Evolutionary conservation across 345 rosid species (phyloP).

Genomic region (Rhodamnia argentea): DNA sequence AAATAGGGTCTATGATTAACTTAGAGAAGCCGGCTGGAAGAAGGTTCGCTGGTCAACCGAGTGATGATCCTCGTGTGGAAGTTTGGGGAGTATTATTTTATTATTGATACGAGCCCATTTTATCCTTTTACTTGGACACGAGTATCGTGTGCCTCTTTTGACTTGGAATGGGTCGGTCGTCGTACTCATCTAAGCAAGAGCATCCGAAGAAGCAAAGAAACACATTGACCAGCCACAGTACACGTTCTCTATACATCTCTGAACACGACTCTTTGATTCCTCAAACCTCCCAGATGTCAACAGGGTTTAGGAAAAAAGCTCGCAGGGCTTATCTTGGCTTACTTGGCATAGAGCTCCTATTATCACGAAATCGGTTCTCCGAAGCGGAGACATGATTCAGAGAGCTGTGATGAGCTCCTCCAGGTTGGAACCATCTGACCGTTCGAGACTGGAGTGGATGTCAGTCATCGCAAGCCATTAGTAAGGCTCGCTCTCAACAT

Average conservation of each 20-base stretch:
- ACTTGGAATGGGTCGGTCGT: neutral
- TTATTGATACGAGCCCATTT: neutral
- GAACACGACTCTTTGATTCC: neutral
- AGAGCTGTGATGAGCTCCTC: neutral
- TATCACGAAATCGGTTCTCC: neutral
- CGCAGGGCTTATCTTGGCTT: neutral
- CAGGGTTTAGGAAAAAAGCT: neutral
- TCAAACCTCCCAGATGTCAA: slow-evolving; percentile 9
- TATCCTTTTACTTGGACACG: neutral
- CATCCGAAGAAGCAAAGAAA: neutral
- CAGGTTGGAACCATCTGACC: neutral
- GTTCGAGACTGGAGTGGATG: slow-evolving; percentile 10
- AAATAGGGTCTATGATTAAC: neutral
- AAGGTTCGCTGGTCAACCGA: neutral
- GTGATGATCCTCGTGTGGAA: neutral
- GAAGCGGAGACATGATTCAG: neutral
- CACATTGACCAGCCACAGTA: neutral
- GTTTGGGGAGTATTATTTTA: neutral
- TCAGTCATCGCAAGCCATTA: slow-evolving; percentile 49
- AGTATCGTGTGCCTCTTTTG: neutral
- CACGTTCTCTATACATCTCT: neutral
- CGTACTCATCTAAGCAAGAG: neutral
- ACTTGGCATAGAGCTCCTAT: neutral
- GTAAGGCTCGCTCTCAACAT: slow-evolving; percentile 44
- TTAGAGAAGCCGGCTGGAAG: neutral